A percentile compares a stretch with the other conserved stretches of the same genome.
phyloP scores from a whole-genome alignment of 176 grass and related monocot genomes.

The Eragrostis nindensis region DNA sequence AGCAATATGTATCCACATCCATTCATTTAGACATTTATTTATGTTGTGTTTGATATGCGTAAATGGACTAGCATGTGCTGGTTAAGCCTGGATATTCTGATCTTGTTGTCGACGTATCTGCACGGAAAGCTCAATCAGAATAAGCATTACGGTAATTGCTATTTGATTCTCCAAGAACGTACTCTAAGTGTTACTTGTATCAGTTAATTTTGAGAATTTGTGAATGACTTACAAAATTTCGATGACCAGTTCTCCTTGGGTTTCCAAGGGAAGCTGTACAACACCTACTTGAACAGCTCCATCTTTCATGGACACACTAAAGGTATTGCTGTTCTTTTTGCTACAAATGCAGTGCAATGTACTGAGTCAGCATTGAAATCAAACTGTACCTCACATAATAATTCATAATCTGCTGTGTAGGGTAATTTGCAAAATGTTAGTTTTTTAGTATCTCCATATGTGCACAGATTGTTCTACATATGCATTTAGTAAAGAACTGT shows the following conservation, averaged over 20 bases:
- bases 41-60: conserved; percentile 51
- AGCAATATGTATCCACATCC: background rate
- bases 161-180: background rate
- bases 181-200: background rate
- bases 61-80: conserved; percentile 70
- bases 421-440: background rate
- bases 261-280: conserved; percentile 65
- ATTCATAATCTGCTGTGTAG: background rate
- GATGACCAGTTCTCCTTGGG: conserved; percentile 52
- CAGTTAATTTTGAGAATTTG: conserved; percentile 1
- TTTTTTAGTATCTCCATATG: background rate
- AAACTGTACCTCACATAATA: background rate
- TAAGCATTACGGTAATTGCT: background rate
- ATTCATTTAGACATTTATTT: too few species aligned
- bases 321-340: conserved; percentile 49
- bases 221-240: conserved; percentile 67
- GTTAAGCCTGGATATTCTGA: conserved; percentile 67
- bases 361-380: conserved; percentile 14
- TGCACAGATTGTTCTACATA: background rate
- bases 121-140: conserved; percentile 34
- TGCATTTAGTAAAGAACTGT: background rate
- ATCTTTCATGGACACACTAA: conserved; percentile 57
- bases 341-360: conserved; percentile 42
- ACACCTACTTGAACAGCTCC: conserved; percentile 58
- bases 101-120: conserved; percentile 88